These are phyloP conservation scores for Excoecaria agallocha DNA, from an alignment of 345 rosid species.

Conservation along the genomic window DNA sequence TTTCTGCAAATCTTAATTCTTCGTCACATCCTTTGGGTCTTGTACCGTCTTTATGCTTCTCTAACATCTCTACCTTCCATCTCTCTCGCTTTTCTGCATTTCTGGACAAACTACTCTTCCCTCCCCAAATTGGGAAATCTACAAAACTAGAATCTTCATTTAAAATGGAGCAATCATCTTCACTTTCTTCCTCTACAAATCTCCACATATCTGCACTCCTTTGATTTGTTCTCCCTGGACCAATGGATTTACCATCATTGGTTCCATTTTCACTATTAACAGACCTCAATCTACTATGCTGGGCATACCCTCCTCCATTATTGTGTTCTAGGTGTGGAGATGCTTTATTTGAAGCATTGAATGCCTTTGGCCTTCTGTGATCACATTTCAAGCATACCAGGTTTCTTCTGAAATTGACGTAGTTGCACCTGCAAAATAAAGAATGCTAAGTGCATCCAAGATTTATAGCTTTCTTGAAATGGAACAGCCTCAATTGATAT, in stretches of 20 bases:
- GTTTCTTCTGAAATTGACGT: slow-evolving; percentile 77
- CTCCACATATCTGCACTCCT: slow-evolving; percentile 39
- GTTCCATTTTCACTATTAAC: background rate
- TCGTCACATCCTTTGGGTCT: slow-evolving; percentile 23
- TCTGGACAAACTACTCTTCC: slow-evolving; percentile 48
- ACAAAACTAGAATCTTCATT: slow-evolving; percentile 29
- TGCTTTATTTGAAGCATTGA: slow-evolving; percentile 24
- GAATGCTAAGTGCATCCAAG: background rate
- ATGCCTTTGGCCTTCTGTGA: slow-evolving; percentile 61
- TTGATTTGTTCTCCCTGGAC: slow-evolving; percentile 13
- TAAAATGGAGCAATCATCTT: slow-evolving; percentile 16
- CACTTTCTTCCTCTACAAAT: slow-evolving; percentile 45
- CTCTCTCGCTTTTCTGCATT: slow-evolving; percentile 38
- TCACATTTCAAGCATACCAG: slow-evolving; percentile 81
- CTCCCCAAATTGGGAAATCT: slow-evolving; percentile 63
- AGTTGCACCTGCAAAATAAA: slow-evolving; percentile 59
- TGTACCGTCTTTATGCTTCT: slow-evolving; percentile 16
- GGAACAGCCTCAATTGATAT: background rate
- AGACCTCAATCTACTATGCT: background rate
- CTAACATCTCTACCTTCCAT: slow-evolving; percentile 56
- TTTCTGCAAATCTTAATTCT: slow-evolving; percentile 15
- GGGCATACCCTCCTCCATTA: slow-evolving; percentile 9
- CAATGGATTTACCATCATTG: background rate
- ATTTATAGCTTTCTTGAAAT: background rate
- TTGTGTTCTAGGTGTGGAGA: slow-evolving; percentile 17